A percentile compares a stretch with the other conserved stretches of the same genome.
Conservation (phyloP, 2,329 filamentous ascomycete species). For the Paracoccidioides brasiliensis region DNA sequence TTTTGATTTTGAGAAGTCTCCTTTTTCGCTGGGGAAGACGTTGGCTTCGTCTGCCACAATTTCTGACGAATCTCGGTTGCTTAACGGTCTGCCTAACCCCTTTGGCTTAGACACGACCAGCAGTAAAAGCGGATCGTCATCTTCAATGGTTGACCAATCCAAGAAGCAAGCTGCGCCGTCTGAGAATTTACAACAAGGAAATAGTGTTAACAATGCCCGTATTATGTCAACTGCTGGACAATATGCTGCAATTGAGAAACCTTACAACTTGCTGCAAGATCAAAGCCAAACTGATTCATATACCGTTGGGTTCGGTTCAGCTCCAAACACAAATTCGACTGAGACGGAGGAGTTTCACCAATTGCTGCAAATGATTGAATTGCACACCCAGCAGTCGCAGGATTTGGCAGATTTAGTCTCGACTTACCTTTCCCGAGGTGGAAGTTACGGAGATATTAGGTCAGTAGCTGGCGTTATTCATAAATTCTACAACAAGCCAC, state of each 20-base stretch:
- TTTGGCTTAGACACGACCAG: background rate
- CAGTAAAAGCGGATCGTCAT: background rate
- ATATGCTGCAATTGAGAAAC: background rate
- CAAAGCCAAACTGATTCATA: background rate
- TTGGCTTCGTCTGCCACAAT: background rate
- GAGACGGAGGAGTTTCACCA: constrained; percentile 1
- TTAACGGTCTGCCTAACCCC: background rate
- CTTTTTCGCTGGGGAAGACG: constrained; percentile 5
- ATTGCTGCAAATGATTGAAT: constrained; percentile 8
- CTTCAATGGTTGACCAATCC: background rate
- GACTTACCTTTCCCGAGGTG: constrained; percentile 4
- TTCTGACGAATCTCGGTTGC: background rate
- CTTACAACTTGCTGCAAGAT: background rate
- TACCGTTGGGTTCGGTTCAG: background rate
- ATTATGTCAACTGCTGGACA: background rate
- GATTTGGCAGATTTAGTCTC: constrained; percentile 6
- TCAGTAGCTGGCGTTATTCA: background rate
- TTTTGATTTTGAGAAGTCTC: constrained; percentile 7
- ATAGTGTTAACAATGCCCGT: background rate
- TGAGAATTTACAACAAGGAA: background rate
- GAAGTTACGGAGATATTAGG: background rate
- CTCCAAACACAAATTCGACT: background rate
- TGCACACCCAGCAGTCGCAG: constrained; percentile 7
- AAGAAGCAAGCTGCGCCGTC: background rate
- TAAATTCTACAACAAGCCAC: background rate